Percentiles rank a stretch among this genome's conserved stretches.
phyloP scores from a whole-genome alignment of 192 early-diverging fungal species.

The Rhizophagus prolifer region DNA sequence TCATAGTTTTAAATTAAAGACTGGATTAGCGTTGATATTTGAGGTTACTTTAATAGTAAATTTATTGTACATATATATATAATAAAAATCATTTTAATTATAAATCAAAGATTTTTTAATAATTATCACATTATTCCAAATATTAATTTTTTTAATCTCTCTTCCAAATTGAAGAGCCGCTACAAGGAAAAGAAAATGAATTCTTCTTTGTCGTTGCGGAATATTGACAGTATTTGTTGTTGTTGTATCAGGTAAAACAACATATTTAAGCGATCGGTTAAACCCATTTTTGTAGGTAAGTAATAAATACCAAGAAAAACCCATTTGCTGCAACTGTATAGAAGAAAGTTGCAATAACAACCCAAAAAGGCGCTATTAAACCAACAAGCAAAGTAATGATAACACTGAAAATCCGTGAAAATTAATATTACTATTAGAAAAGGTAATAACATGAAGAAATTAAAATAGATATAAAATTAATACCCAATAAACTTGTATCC shows the following conservation, averaged over 20 bases:
- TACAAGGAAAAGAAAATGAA: conserved; percentile 86
- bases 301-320: conserved; percentile 78
- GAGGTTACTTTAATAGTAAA: too few species aligned
- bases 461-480: conserved; percentile 3
- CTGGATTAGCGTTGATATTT: too few species aligned
- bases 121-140: too few species aligned
- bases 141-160: too few species aligned
- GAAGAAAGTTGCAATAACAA: conserved; percentile 57
- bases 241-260: conserved; percentile 69
- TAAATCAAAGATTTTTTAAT: too few species aligned
- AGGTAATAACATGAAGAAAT: background rate
- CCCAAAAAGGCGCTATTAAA: conserved; percentile 36
- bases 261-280: conserved; percentile 70
- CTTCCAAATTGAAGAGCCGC: conserved; percentile 70
- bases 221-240: conserved; percentile 57
- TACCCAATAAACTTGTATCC: conserved; percentile 94
- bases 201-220: conserved; percentile 75
- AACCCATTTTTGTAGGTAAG: background rate
- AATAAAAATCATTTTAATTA: too few species aligned
- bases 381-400: conserved; percentile 47
- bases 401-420: conserved; percentile 49
- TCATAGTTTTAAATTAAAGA: too few species aligned
- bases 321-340: conserved; percentile 78
- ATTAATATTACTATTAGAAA: conserved; percentile 37
- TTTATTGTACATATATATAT: too few species aligned